Evolutionary conservation across 2,329 filamentous ascomycete species (phyloP).

Genomic region (Coleophoma cylindrospora): DNA sequence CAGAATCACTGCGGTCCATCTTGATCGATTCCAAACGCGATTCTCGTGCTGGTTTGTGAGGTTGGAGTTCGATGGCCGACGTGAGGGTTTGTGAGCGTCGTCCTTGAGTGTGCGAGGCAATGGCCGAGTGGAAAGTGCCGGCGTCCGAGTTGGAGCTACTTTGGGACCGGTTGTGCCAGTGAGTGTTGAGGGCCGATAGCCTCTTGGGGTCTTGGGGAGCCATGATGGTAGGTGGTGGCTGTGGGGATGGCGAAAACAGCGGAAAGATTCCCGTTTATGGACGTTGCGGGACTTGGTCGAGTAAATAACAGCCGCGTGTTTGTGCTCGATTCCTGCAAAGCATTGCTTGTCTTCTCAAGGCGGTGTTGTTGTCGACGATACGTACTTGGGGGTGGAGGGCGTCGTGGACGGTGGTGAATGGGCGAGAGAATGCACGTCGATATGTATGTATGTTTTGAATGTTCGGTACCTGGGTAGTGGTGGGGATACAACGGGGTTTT

Average conservation of each 20-base stretch:
- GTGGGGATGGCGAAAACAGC: background rate
- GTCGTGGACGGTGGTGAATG: too few species aligned
- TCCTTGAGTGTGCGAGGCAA: slow-evolving; percentile 7
- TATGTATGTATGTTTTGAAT: too few species aligned
- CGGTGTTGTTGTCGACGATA: too few species aligned
- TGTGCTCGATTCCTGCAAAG: background rate
- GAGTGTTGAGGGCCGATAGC: slow-evolving; percentile 12
- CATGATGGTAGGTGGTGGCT: slow-evolving; percentile 8
- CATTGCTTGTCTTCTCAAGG: too few species aligned
- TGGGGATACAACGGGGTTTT: too few species aligned
- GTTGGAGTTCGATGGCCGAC: slow-evolving; percentile 11
- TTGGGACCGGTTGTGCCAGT: slow-evolving; percentile 16
- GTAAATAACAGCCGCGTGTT: background rate
- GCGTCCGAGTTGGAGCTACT: slow-evolving; percentile 22
- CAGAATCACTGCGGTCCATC: slow-evolving; percentile 24
- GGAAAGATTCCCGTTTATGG: background rate
- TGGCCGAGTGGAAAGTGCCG: slow-evolving; percentile 23
- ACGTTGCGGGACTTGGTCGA: background rate
- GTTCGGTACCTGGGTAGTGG: too few species aligned
- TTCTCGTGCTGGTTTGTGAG: slow-evolving; percentile 1
- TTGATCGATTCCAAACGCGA: slow-evolving; percentile 9
- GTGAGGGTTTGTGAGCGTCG: slow-evolving; percentile 1
- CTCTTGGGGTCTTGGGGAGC: slow-evolving; percentile 7
- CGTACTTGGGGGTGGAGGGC: too few species aligned
- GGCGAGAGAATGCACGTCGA: too few species aligned